Evolutionary conservation across 2,329 filamentous ascomycete genomes (phyloP), one percentile per base, ranked within the genome.

Genomic region (Rasamsonia emersonii): DNA sequence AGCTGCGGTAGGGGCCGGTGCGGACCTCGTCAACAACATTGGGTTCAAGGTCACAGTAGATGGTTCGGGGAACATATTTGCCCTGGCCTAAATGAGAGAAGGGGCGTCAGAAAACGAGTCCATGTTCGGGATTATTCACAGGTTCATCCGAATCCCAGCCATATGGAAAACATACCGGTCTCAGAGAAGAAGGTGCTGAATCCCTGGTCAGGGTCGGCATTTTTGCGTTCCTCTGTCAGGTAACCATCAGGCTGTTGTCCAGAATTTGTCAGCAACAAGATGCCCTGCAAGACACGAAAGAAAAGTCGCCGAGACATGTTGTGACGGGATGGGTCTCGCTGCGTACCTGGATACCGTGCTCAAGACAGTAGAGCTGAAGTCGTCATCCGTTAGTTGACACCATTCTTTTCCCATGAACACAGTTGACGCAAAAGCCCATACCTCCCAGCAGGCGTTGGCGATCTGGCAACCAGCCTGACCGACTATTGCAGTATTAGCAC

Each of bases 151-250:
- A 24, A 16, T 16, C 24, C 24, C 21, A 20, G 39, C 18, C 26
- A 29, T 19, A n/a, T 39, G 36, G 35, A 37, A 54, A 41, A 48
- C 70, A 50, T 84, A 96, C 91, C 89, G 58, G 91, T 96, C 77
- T 98, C 91, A 51, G 89, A 95, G 77, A 98, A 98, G 78, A 98
- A 98, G 57, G 91, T 98, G 75, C 88, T 95, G 79, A 98, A 98
- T 49, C 91, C 91, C 60, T 95, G 84, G 64, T 96, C 91, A 45
- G 86, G 83, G 45, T 93, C 83, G 59, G 79, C 79, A 53, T 77
- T 78, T 76, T 96, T 95, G 69, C 88, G 86, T 76, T 96, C 89
- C 62, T 95, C 89, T 47, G 88, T 96, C 65, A 98, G 79, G 73
- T 84, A 96, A 64, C 91, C 91, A 78, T 98, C 91, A 53, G 91